Evolutionary conservation across 352 stramenopile genomes (phyloP), one percentile per base, ranked within the genome.

Genomic region (Phytophthora podocarpi): DNA sequence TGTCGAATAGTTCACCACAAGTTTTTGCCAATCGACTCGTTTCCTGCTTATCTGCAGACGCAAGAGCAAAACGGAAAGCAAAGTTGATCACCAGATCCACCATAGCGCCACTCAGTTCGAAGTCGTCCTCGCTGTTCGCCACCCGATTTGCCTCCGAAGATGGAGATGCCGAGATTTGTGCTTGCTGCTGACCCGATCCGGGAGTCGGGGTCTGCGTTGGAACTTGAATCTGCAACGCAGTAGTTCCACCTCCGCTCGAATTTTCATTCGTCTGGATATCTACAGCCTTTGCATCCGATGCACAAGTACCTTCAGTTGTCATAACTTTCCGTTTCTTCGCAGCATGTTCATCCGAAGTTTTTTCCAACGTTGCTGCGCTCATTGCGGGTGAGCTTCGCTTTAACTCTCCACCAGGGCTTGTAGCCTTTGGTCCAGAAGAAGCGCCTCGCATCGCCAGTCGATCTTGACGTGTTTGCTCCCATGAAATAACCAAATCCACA

Each of bases 401-500:
- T 39, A 76, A 21, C n/a, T 76, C 72, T 59, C 48, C 59, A 27
- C 50, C 54, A 20, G 65, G 46, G 27, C 34, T 72, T 46, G 30
- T 39, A 12, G 42, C 21, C 23, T 74, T 65, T 18, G 48, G 27
- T 10, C 48, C 42, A 34, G 28, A 53, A 55, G 40, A 45, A 46
- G 50, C 35, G 20, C 57, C 40, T 35, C 61, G 61, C n/a, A 72
- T 54, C 7, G 64, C 48, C 9, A 96, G 41, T 13, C 88, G 78
- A 39, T 92, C 81, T 60, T 90, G 83, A 10, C 89, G 79, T 23
- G 88, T 93, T 51, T 92, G 79, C 55, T 98, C 87, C 98, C 98
- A 99, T 20, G 89, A 82, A 53, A 99, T 89, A 16, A 99, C 88
- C 20, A 99, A 70, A 65, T 99, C 96, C 5, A 98, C 92, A 46